Percentiles rank a stretch among this genome's conserved stretches.
phyloP scores from a whole-genome alignment of 1,284 basidiomycete genomes.

The Trametes polyzona region DNA sequence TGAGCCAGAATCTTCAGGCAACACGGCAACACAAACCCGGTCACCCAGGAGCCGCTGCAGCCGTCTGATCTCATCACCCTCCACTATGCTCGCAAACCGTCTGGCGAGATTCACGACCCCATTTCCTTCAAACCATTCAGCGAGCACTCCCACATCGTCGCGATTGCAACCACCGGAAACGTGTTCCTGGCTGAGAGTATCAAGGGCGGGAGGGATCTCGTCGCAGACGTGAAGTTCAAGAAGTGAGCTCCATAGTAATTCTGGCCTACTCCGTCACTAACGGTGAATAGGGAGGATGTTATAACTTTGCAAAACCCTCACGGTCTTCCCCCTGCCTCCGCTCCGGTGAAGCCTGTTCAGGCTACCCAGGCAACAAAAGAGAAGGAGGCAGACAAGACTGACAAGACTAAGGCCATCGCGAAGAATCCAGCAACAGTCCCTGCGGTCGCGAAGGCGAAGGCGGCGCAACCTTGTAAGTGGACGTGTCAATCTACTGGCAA shows the following conservation, averaged over 20 bases:
- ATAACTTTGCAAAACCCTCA: conserved; percentile 93
- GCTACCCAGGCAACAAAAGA: conserved; percentile 37
- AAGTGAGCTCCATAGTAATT: conserved; percentile 52
- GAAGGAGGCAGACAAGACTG: conserved; percentile 35
- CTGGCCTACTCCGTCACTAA: not conserved
- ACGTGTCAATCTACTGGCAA: not conserved
- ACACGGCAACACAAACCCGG: conserved; percentile 82
- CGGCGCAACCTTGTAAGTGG: conserved; percentile 64
- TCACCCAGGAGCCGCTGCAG: conserved; percentile 81
- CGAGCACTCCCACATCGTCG: conserved; percentile 90
- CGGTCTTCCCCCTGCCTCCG: conserved; percentile 62
- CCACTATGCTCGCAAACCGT: conserved; percentile 82
- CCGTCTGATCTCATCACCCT: conserved; percentile 87
- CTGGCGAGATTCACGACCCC: conserved; percentile 87
- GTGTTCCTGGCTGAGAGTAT: conserved; percentile 91
- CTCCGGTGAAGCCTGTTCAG: conserved; percentile 37
- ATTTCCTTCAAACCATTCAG: conserved; percentile 94
- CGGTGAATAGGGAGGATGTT: conserved; percentile 68
- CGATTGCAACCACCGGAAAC: conserved; percentile 89
- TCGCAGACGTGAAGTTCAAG: conserved; percentile 86
- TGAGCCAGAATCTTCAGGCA: conserved; percentile 48
- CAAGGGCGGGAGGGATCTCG: conserved; percentile 85
- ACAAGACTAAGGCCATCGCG: conserved; percentile 36
- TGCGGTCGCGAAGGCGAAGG: conserved; percentile 54
- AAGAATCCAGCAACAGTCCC: conserved; percentile 38